Evolutionary conservation across 2,329 filamentous ascomycete species (phyloP).

Genomic region (Colletotrichum tamarilloi): DNA sequence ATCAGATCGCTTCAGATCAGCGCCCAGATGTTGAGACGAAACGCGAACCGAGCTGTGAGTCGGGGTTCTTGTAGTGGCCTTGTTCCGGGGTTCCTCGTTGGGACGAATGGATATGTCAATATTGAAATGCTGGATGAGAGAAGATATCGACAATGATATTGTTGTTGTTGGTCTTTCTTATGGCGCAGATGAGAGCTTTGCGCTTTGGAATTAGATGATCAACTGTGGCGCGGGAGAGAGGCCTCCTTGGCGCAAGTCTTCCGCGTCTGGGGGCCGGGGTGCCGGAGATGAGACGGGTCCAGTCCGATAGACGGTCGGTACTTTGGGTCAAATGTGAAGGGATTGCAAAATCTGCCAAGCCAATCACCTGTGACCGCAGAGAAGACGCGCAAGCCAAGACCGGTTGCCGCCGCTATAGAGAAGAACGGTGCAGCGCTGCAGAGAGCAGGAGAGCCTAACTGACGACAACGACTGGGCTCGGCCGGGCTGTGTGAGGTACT

Average conservation of each 20-base stretch:
- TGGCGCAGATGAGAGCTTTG: background rate
- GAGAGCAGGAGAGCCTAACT: background rate
- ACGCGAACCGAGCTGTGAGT: constrained; percentile 33
- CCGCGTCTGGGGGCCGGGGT: background rate
- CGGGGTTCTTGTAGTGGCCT: background rate
- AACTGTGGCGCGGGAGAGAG: background rate
- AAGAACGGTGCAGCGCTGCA: background rate
- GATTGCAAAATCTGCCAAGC: background rate
- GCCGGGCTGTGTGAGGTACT: constrained; percentile 18
- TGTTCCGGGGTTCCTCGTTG: background rate
- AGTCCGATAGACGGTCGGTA: background rate
- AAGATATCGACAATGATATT: no score
- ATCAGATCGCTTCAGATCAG: constrained; percentile 33
- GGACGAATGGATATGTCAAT: no score
- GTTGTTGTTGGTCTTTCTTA: background rate
- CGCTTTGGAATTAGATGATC: background rate
- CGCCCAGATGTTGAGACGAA: constrained; percentile 30
- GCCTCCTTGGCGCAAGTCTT: constrained; percentile 23
- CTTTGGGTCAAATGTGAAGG: background rate
- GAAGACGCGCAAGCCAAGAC: constrained; percentile 20
- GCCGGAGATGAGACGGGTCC: constrained; percentile 24
- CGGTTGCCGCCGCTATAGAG: background rate
- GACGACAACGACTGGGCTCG: background rate
- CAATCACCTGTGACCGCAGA: background rate
- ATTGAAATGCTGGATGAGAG: no score